A percentile compares a stretch with the other conserved stretches of the same genome.
phyloP scores from a whole-genome alignment of 352 stramenopile genomes.

The Phytophthora aleatoria region DNA sequence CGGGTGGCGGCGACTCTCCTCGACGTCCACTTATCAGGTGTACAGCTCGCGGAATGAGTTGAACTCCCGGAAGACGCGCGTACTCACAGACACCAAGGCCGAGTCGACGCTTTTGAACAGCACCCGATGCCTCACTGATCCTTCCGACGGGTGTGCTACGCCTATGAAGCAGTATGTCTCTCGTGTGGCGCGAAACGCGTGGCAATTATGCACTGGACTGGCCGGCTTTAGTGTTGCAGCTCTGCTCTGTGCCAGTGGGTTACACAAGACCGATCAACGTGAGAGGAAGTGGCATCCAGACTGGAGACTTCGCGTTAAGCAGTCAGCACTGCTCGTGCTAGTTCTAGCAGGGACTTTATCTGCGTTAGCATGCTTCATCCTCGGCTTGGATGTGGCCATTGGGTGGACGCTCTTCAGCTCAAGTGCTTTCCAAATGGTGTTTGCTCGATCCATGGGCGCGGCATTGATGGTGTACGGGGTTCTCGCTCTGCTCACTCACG shows the following conservation, averaged over 20 bases:
- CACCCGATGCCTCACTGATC: constrained; percentile 13
- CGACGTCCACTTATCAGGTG: constrained; percentile 21
- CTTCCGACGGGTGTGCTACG: constrained; percentile 27
- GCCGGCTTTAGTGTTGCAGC: constrained; percentile 23
- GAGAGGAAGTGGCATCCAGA: constrained; percentile 20
- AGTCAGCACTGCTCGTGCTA: constrained; percentile 14
- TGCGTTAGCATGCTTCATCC: constrained; percentile 35
- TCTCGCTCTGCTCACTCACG: constrained; percentile 37
- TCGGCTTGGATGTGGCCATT: constrained; percentile 46
- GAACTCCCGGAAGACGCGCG: constrained; percentile 2
- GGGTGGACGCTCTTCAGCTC: constrained; percentile 53
- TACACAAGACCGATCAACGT: constrained; percentile 7
- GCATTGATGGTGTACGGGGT: constrained; percentile 39
- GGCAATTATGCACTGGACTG: constrained; percentile 25
- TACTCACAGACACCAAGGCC: constrained; percentile 20
- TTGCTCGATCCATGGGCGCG: constrained; percentile 41
- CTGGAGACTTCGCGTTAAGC: constrained; percentile 24
- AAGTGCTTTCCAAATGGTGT: constrained; percentile 53
- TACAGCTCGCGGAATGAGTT: constrained; percentile 18
- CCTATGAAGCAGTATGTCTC: constrained; percentile 44
- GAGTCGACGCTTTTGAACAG: constrained; percentile 8
- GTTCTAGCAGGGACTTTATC: constrained; percentile 34
- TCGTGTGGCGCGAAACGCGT: constrained; percentile 25
- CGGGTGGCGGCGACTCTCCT: constrained; percentile 36
- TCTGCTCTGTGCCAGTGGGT: constrained; percentile 18